Evolutionary conservation across 2,329 filamentous ascomycete genomes (phyloP).

Genomic region (Phialophora tarda): DNA sequence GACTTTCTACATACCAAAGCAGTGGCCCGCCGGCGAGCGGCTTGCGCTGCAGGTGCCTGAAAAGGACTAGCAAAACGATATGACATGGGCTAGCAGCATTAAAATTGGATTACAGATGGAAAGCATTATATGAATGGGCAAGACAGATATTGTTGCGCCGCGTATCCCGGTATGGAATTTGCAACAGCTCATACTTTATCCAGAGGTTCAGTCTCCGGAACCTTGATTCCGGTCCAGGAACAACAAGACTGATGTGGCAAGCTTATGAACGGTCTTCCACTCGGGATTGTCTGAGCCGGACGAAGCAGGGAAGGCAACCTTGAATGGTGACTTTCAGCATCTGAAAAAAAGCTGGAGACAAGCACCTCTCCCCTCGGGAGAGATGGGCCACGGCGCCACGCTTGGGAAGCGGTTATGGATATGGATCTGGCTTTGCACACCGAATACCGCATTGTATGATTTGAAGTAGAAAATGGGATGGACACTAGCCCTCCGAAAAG

Average conservation of each 20-base stretch:
- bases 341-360: neutral
- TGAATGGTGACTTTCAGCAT: neutral
- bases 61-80: conserved; percentile 13
- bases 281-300: neutral
- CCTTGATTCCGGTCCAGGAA: neutral
- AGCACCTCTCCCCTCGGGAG: no score
- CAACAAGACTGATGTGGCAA: neutral
- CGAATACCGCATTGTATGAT: neutral
- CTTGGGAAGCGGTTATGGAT: neutral
- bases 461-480: neutral
- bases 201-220: neutral
- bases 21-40: neutral
- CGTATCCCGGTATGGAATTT: neutral
- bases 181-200: neutral
- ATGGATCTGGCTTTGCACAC: neutral
- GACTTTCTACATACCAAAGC: neutral
- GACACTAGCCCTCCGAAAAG: neutral
- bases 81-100: conserved; percentile 3
- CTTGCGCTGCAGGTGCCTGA: conserved; percentile 14
- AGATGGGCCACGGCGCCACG: neutral
- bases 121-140: neutral
- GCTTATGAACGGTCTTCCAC: neutral
- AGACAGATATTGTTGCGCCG: neutral
- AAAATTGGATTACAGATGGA: neutral
- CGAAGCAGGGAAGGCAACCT: neutral